Base-by-base conservation (phyloP, 1,284 basidiomycete genomes). In the Cryptococcus wingfieldii region DNA sequence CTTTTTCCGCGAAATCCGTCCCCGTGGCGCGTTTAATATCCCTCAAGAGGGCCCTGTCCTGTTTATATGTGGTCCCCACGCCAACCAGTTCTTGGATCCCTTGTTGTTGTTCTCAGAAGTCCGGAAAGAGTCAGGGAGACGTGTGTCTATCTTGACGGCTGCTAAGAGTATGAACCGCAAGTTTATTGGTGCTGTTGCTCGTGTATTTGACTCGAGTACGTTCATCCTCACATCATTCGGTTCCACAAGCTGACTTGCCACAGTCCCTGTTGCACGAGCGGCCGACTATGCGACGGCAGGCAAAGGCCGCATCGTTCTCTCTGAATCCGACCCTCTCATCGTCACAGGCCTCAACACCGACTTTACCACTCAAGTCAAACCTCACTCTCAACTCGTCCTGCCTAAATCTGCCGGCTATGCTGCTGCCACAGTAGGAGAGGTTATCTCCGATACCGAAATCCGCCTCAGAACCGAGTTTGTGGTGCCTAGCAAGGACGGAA, bases 1-100 rank as follows among this genome's bases (percentile, higher is more conserved):
- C 67, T 98, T 98, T 83, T 98, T 99, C 81, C 82, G 96, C 60
- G 95, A 98, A 79, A 88, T 98, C 67, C 83, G 94, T 72, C 91
- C 94, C 2, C 83, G 96, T 74, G 92, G 96, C 50, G 88, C 94
- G 42, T 97, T 89, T 82, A 89, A 97, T 70, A 92, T 99, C 52
- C 96, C 96, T 38, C 82, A 82, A 58, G 83, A 90, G 61, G 96
- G 93, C 0, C 90, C 96, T 7, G 85, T 98, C 63, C 93, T 99
- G 69, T 97, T 99, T 78, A 95, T 96, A 51, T 92, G 84, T 48
- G 96, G 92, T 13, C 96, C 96, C 18, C 96, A 99, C 78, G 88
- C 90, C 71, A 99, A 98, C 76, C 77, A 98, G 89, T 98, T 99
- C 77, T 83, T 98, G 53, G 96, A 99, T 71, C 94, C 96, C 8